Conservation (phyloP, 1,139 yeast genomes). For the Suzukiozyma palmioleophila region DNA sequence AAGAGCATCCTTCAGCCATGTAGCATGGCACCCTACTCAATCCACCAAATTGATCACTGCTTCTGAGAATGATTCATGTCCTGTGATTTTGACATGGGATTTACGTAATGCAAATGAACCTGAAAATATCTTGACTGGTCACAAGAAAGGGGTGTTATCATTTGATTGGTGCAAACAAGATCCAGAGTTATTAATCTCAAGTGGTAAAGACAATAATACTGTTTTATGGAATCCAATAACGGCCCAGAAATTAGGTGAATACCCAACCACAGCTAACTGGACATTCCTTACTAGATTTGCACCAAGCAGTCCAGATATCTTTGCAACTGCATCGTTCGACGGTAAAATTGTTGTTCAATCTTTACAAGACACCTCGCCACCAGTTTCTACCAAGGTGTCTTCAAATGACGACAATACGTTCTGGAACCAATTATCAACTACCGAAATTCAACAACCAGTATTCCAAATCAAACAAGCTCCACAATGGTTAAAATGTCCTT, state of each 20-base stretch:
- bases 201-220: conserved; percentile 90
- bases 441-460: conserved; percentile 71
- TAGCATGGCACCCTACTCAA: conserved; percentile 81
- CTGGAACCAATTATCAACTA: conserved; percentile 75
- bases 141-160: conserved; percentile 81
- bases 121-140: conserved; percentile 70
- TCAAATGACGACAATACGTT: conserved; percentile 62
- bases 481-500: conserved; percentile 76
- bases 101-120: conserved; percentile 91
- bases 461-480: conserved; percentile 80
- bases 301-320: conserved; percentile 80
- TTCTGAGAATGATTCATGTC: conserved; percentile 74
- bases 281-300: conserved; percentile 85
- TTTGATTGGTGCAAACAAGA: conserved; percentile 93
- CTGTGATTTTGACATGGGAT: conserved; percentile 89
- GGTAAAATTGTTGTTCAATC: conserved; percentile 82
- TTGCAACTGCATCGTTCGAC: conserved; percentile 92
- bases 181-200: conserved; percentile 69
- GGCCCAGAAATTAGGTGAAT: conserved; percentile 73
- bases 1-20: conserved; percentile 63
- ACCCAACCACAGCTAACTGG: conserved; percentile 94
- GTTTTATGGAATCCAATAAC: conserved; percentile 84
- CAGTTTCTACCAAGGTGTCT: conserved; percentile 41
- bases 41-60: conserved; percentile 88
- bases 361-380: conserved; percentile 75